These are phyloP conservation scores for Gossypium stocksii DNA, from an alignment of 345 rosid genomes.

Conservation along the genomic window DNA sequence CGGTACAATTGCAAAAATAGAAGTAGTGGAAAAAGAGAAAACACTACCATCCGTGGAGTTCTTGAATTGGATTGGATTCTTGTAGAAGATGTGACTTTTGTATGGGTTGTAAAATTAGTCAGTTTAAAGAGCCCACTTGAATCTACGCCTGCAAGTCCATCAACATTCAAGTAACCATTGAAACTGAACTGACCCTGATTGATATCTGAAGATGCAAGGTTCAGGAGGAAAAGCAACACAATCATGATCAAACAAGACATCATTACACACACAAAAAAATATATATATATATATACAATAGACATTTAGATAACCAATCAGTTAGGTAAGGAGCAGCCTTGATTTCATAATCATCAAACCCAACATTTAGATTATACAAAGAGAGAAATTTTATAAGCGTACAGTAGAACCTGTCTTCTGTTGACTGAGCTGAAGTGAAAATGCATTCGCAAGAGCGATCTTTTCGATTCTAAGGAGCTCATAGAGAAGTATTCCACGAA, in stretches of 20 bases:
- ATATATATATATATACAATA: too few species aligned
- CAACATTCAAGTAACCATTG: constrained; percentile 34
- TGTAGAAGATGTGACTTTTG: constrained; percentile 37
- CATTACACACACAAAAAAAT: background rate
- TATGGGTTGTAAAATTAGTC: constrained; percentile 33
- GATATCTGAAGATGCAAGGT: constrained; percentile 16
- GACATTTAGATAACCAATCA: too few species aligned
- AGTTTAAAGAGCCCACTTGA: constrained; percentile 48
- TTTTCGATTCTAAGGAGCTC: too few species aligned
- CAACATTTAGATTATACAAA: too few species aligned
- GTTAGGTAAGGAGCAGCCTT: too few species aligned
- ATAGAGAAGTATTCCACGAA: too few species aligned
- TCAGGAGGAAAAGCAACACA: background rate
- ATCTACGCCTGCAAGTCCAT: constrained; percentile 32
- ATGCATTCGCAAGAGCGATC: too few species aligned
- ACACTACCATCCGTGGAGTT: background rate
- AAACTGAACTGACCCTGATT: constrained; percentile 27
- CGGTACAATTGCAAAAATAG: background rate
- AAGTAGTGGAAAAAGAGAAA: constrained; percentile 29
- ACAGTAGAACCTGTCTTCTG: too few species aligned
- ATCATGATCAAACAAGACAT: background rate
- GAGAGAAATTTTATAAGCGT: too few species aligned
- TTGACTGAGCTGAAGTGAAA: too few species aligned
- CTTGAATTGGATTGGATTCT: constrained; percentile 26
- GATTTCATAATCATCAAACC: too few species aligned